Evolutionary conservation across 345 rosid genomes (phyloP), one percentile per base, ranked within the genome.

Genomic region (Salix purpurea): DNA sequence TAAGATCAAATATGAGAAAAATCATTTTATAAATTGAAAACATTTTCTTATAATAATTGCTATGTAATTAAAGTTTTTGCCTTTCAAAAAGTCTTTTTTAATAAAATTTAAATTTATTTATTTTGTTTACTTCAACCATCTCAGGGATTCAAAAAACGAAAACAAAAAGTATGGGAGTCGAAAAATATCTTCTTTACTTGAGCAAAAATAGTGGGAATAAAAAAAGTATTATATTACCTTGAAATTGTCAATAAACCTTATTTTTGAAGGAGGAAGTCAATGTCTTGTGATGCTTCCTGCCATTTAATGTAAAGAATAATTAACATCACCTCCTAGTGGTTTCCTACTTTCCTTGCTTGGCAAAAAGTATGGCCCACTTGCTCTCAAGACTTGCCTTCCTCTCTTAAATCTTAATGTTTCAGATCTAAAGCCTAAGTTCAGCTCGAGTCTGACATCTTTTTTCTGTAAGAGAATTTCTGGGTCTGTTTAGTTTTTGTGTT

Each of bases 231-330:
- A 21, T 40, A 72, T 65, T 39, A 68, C 75, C 76, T 80, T 65
- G 90, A 73, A 82, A 80, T 70, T 75, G 58, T 60, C 85, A 69
- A 64, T n/a, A 37, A 37, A 18, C 72, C 77, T 65, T 56, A 9
- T 75, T 34, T 21, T 37, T 61, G 10, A 73, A 68, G 67, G 18
- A 37, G 21, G 30, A 68, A 60, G 74, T 79, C 81, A 37, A 16
- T 15, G 4, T 23, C 60, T 36, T 12, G 66, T 28, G 75, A 81
- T 74, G 77, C 60, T 56, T 7, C 30, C 65, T n/a, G 46, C 44
- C 48, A 76, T 18, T 28, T 26, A 21, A 9, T 24, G 72, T 40
- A 68, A 36, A 23, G 11, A 36, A 46, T 66, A 37, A 30, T 66
- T 34, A 26, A n/a, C 69, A 1, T 32, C 24, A 16, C 67, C 37